These are phyloP conservation scores for Pythium sukuiense DNA, from an alignment of 352 stramenopile genomes.

Conservation along the genomic window DNA sequence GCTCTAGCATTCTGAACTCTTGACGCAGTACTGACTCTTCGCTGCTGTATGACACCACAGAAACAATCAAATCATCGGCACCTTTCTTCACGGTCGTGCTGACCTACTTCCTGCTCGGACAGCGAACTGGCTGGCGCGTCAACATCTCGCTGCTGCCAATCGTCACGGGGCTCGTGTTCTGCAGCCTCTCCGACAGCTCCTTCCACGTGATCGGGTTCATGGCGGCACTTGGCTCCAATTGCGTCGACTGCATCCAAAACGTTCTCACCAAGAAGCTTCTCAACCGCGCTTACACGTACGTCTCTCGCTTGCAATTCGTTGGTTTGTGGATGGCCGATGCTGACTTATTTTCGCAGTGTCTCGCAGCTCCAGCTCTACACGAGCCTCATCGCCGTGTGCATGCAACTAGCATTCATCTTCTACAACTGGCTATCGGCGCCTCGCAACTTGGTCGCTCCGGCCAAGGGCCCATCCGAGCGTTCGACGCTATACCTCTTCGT, in stretches of 20 bases:
- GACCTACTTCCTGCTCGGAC: slow-evolving; percentile 79
- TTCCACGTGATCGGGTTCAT: slow-evolving; percentile 90
- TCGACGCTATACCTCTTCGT: slow-evolving; percentile 50
- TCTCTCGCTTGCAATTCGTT: background rate
- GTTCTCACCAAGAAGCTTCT: slow-evolving; percentile 90
- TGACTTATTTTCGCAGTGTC: slow-evolving; percentile 34
- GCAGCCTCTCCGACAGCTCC: slow-evolving; percentile 82
- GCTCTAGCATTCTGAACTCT: background rate
- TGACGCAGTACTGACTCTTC: background rate
- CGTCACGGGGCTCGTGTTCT: slow-evolving; percentile 82
- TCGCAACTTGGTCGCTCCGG: slow-evolving; percentile 26
- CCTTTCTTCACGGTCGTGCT: slow-evolving; percentile 91
- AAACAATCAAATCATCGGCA: slow-evolving; percentile 92
- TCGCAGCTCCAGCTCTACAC: slow-evolving; percentile 91
- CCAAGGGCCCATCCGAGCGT: slow-evolving; percentile 24
- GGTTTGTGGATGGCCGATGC: background rate
- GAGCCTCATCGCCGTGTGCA: slow-evolving; percentile 77
- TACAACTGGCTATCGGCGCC: slow-evolving; percentile 60
- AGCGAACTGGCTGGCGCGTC: slow-evolving; percentile 81
- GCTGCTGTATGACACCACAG: slow-evolving; percentile 22
- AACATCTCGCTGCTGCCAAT: slow-evolving; percentile 88
- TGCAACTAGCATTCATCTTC: slow-evolving; percentile 83
- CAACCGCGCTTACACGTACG: slow-evolving; percentile 76
- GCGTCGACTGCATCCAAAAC: slow-evolving; percentile 92
- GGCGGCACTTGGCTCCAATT: slow-evolving; percentile 88